phyloP scores from a whole-genome alignment of 441 rosid species.

The Adansonia rubrostipa region DNA sequence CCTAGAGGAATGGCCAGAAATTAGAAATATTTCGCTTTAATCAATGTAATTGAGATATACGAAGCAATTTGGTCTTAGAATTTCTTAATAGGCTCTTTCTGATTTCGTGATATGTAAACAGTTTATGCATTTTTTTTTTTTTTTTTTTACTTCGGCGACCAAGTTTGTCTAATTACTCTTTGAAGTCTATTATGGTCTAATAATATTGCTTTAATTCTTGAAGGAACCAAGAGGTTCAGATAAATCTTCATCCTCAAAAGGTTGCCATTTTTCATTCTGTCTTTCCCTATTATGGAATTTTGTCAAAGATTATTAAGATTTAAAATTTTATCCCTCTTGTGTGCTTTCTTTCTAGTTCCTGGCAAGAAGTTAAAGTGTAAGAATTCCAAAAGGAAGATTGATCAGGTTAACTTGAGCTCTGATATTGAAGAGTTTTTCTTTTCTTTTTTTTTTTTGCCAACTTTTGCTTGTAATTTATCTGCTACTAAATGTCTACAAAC shows the following conservation, averaged over 20 bases:
- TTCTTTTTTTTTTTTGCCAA: constrained; percentile 3
- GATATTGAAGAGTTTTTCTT: constrained; percentile 15
- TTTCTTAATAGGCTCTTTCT: not conserved
- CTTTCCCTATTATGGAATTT: constrained; percentile 25
- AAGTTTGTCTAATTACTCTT: not conserved
- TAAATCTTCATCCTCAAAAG: constrained; percentile 47
- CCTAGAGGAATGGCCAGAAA: not conserved
- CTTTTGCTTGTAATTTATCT: not conserved
- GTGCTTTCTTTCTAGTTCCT: constrained; percentile 44
- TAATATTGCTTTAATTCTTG: constrained; percentile 38
- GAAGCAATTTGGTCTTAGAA: constrained; percentile 3
- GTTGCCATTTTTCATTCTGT: constrained; percentile 38
- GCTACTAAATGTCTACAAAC: not conserved
- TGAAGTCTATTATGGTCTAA: constrained; percentile 18
- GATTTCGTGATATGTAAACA: not conserved
- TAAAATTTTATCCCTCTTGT: constrained; percentile 4
- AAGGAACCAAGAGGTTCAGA: constrained; percentile 38
- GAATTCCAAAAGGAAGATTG: constrained; percentile 41
- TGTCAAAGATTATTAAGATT: constrained; percentile 24
- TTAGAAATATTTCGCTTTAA: constrained; percentile 8
- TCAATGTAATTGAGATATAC: not conserved
- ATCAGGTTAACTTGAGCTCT: constrained; percentile 41
- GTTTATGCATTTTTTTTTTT: constrained; percentile 18
- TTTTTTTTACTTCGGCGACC: not conserved
- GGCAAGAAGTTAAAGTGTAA: constrained; percentile 35